Evolutionary conservation across 768 basidiomycete species (phyloP), one percentile per base, ranked within the genome.

Genomic region (Nidularia sp.): DNA sequence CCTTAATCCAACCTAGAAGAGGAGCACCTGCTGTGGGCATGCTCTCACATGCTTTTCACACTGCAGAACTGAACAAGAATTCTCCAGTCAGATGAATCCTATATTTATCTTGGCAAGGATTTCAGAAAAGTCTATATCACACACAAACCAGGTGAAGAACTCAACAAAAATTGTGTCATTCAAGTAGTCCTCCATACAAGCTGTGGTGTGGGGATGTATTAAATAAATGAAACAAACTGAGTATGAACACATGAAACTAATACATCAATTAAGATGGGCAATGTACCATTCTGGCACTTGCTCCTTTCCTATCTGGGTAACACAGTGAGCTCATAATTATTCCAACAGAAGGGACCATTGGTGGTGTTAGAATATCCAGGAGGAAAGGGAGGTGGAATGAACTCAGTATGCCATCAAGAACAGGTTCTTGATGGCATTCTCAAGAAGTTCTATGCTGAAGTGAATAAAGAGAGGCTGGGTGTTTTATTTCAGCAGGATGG

Each of bases 201-300:
- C 61, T 10, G 63, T 63, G 60, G 55, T 64, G 5, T 64, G 63
- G 62, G 58, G 52, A 4, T 60, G 55, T 46, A 57, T 64, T n/a
- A 18, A 18, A 18, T 18, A 18, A 18, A 18, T 18, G 1, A 18
- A 18, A 18, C 18, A 18, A 18, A 18, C 1, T 18, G 18, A 18
- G 18, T 18, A 18, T 18, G 18, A 18, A 18, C 1, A 18, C 1
- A 18, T 18, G 18, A 18, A 18, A 18, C 18, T 18, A 18, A 18
- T 18, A 18, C 1, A 1, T 1, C 18, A 18, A 18, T 18, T 18
- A 18, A 18, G 18, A 18, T 18, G 18, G 18, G 18, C 1, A 18
- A 1, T 18, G 18, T 1, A 18, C 18, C 1, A 1, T 1, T 18
- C 18, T 18, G 18, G 18, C 18, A 18, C 18, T 18, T 18, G 18